These are phyloP conservation scores for Dipteronia dyeriana DNA, from an alignment of 345 rosid genomes.

Conservation along the genomic window DNA sequence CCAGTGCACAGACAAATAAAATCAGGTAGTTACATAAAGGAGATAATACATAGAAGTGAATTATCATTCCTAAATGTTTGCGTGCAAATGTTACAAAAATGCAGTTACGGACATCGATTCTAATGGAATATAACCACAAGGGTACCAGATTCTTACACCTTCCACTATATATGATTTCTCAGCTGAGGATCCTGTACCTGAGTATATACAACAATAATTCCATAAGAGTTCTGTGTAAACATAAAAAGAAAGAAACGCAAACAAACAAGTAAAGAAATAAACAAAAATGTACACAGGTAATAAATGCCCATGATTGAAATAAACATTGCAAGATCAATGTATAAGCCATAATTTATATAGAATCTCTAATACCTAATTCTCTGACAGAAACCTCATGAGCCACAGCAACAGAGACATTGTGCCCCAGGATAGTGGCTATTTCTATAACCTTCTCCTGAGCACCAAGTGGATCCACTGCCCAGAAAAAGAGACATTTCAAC, in stretches of 20 bases:
- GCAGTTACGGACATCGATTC: not conserved
- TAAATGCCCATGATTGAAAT: not conserved
- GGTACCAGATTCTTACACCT: constrained; percentile 56
- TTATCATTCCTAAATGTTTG: no score
- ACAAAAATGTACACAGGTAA: not conserved
- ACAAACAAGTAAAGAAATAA: no score
- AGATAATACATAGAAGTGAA: not conserved
- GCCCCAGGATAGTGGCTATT: constrained; percentile 64
- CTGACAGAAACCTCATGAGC: constrained; percentile 58
- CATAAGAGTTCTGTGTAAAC: not conserved
- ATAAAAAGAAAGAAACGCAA: no score
- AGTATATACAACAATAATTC: constrained; percentile 14
- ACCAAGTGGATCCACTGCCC: constrained; percentile 72
- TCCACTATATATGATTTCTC: constrained; percentile 35
- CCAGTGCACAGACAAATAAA: not conserved
- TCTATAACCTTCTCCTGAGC: constrained; percentile 74
- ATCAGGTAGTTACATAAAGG: not conserved
- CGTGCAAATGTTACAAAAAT: not conserved
- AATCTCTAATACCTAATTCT: constrained; percentile 39
- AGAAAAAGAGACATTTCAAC: not conserved
- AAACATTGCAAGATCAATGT: not conserved
- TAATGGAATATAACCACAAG: constrained; percentile 15
- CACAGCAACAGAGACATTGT: constrained; percentile 65
- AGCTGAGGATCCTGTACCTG: constrained; percentile 44
- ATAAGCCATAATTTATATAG: not conserved